Evolutionary conservation across 495 filamentous ascomycete species (phyloP).

Genomic region (Annulohypoxylon moriforme): DNA sequence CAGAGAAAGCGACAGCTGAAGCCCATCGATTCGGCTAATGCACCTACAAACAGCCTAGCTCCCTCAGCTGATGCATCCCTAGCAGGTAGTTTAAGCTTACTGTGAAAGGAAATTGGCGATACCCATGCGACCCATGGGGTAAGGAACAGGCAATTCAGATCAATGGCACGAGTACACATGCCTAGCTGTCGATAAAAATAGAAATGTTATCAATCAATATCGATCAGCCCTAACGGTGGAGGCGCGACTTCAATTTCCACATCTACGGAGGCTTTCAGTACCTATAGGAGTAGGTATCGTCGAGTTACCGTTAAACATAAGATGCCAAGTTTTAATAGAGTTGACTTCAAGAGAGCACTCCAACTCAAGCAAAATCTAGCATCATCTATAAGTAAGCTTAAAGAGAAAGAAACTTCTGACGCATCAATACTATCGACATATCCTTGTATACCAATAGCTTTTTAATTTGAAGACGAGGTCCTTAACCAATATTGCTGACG

Average conservation of each 20-base stretch:
- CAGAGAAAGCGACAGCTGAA: not conserved
- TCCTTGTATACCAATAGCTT: not conserved
- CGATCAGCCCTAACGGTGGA: not conserved
- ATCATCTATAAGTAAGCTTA: not conserved
- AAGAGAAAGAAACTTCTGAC: not conserved
- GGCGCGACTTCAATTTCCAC: not conserved
- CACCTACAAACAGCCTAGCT: not conserved
- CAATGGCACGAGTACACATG: slow-evolving; percentile 11
- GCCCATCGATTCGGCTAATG: not conserved
- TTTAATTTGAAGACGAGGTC: slow-evolving; percentile 1
- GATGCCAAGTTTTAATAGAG: not conserved
- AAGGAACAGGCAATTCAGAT: not conserved
- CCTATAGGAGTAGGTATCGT: no score
- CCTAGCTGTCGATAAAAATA: slow-evolving; percentile 20
- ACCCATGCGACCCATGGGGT: not conserved
- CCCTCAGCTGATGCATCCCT: not conserved
- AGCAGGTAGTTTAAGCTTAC: not conserved
- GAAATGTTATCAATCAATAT: slow-evolving; percentile 5
- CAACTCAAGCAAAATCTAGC: not conserved
- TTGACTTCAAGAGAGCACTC: not conserved
- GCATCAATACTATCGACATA: not conserved
- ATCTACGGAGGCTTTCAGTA: not conserved
- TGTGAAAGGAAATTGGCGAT: not conserved
- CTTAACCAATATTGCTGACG: slow-evolving; percentile 23
- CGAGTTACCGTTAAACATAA: not conserved